Base-by-base conservation (phyloP, 2,329 filamentous ascomycete genomes). In the Xylariomycetidae sp. region DNA sequence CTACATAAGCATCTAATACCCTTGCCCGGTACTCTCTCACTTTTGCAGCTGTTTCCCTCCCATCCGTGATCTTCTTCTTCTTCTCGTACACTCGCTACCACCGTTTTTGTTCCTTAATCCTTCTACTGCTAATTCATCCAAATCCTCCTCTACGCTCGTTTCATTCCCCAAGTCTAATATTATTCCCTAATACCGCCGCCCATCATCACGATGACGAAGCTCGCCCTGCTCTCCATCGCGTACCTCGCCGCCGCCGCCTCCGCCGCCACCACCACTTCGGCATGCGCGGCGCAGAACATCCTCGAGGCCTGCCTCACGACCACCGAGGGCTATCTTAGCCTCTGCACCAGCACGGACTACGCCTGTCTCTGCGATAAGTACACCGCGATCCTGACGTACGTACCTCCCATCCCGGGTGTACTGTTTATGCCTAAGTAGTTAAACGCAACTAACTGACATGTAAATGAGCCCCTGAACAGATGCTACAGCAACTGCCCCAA, bases 401-500 rank as follows among this genome's bases (percentile, higher is more conserved):
- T 45, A n/a, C 13, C 4, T 48, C 44, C 10, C 17, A 22, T 31
- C 20, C 10, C 20, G 7, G 4, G 34, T 25, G 16, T 26, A 15
- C 27, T 18, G 13, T n/a, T 16, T 6, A 33, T 19, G 20, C n/a
- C n/a, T 34, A 14, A 22, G 15, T 30, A n/a, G 5, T 16, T 16
- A 8, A 29, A 7, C 30, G 15, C 18, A 20, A 10, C 37, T 45
- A 36, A 44, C 42, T n/a, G n/a, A n/a, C n/a, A n/a, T n/a, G n/a
- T n/a, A n/a, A 41, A 27, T 17, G 4, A 15, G 14, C 14, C 7
- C 11, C 14, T 12, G 6, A 13, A 30, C 8, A 14, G 22, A 16
- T 82, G 78, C 70, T 81, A 78, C 63, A 72, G 73, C 64, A 77
- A 78, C 64, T 82, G 79, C 62, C 75, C 77, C 33, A 56, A 62